Conservation (phyloP, 1,284 basidiomycete genomes). For the Boletus mariae region DNA sequence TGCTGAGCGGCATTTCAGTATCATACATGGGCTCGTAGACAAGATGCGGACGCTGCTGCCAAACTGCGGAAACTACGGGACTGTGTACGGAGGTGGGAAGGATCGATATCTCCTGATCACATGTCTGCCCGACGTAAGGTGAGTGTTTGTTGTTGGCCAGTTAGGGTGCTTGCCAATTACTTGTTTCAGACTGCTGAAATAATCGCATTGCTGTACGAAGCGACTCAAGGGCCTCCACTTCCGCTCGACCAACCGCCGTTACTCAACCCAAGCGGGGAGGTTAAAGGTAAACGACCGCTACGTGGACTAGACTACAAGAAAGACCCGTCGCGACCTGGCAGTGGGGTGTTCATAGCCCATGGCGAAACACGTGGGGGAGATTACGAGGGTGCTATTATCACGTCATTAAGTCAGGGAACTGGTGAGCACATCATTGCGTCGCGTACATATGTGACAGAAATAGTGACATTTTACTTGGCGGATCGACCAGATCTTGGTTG, state of each 20-base stretch:
- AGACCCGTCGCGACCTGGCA: conserved; percentile 74
- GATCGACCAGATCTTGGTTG: conserved; percentile 20
- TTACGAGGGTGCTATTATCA: conserved; percentile 63
- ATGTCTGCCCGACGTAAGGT: conserved; percentile 89
- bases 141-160: conserved; percentile 31
- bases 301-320: conserved; percentile 66
- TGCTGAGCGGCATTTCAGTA: conserved; percentile 51
- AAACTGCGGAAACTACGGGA: conserved; percentile 80
- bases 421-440: conserved; percentile 39
- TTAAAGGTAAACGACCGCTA: conserved; percentile 53
- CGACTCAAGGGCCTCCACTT: conserved; percentile 69
- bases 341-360: conserved; percentile 78
- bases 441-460: conserved; percentile 27
- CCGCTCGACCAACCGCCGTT: conserved; percentile 54
- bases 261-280: conserved; percentile 73
- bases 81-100: conserved; percentile 82
- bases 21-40: conserved; percentile 85
- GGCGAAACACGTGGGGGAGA: conserved; percentile 43
- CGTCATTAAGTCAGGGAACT: conserved; percentile 43
- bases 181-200: conserved; percentile 80
- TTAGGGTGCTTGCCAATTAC: conserved; percentile 17
- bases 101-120: conserved; percentile 74
- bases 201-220: conserved; percentile 87
- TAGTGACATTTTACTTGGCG: conserved; percentile 19
- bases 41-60: conserved; percentile 69